Percentiles rank a stretch among this genome's conserved stretches.
Conservation (phyloP, 495 filamentous ascomycete species). For the Trichoderma virens region DNA sequence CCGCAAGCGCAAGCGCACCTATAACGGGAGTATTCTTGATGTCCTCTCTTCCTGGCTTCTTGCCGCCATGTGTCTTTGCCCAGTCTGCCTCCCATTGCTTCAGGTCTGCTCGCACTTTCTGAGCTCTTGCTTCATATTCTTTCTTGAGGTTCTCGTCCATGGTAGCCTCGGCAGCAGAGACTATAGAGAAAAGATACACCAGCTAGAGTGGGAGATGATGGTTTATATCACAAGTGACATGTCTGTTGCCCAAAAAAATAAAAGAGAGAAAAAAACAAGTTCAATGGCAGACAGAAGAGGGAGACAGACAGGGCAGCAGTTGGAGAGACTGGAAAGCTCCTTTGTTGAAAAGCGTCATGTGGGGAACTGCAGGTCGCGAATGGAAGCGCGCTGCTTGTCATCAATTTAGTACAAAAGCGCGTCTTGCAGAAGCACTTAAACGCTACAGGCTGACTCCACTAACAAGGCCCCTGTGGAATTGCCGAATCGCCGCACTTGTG, state of each 20-base stretch:
- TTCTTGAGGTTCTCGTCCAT: constrained; percentile 37
- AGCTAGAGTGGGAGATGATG: background rate
- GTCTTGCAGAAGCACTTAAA: constrained; percentile 5
- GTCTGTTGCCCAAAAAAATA: background rate
- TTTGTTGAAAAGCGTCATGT: background rate
- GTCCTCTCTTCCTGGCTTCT: constrained; percentile 73
- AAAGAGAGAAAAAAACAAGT: background rate
- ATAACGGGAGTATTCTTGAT: constrained; percentile 81
- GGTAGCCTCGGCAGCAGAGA: constrained; percentile 1
- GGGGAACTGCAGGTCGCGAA: background rate
- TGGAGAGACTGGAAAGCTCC: background rate
- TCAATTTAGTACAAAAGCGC: background rate
- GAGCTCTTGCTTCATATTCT: constrained; percentile 33
- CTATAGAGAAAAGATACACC: background rate
- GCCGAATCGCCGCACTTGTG: no score
- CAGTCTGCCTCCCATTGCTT: constrained; percentile 84
- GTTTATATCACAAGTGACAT: background rate
- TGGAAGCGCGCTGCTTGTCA: constrained; percentile 2
- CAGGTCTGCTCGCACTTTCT: constrained; percentile 59
- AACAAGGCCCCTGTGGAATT: background rate
- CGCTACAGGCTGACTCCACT: background rate
- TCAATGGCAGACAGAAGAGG: background rate
- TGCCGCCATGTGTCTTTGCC: constrained; percentile 56
- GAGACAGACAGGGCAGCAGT: background rate
- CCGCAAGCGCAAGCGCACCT: constrained; percentile 40